These are phyloP conservation scores for Phyllachora maydis DNA, from an alignment of 2,329 filamentous ascomycete genomes.

Conservation along the genomic window DNA sequence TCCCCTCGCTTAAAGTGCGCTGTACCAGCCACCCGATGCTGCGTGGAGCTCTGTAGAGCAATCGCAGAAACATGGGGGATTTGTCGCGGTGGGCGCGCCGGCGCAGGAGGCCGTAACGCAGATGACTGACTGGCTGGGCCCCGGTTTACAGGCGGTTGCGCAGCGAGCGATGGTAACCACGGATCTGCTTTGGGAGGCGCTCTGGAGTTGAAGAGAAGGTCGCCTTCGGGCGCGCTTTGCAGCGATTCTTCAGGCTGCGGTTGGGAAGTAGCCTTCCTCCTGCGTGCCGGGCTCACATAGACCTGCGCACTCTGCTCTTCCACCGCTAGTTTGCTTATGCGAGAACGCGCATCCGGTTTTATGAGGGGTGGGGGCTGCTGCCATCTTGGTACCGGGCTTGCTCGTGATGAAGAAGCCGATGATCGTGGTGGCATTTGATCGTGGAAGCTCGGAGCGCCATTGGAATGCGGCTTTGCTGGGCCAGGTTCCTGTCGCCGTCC, in stretches of 20 bases:
- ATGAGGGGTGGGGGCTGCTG: constrained; percentile 27
- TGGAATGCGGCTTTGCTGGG: constrained; percentile 11
- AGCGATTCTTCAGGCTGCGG: constrained; percentile 16
- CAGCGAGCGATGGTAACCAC: constrained; percentile 14
- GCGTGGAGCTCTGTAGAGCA: constrained; percentile 55
- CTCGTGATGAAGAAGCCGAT: constrained; percentile 17
- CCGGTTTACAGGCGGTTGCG: constrained; percentile 17
- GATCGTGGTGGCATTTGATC: constrained; percentile 28
- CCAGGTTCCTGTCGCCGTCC: constrained; percentile 13
- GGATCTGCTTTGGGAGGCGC: constrained; percentile 14
- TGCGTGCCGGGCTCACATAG: constrained; percentile 71
- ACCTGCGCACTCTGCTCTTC: constrained; percentile 68
- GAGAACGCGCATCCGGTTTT: constrained; percentile 27
- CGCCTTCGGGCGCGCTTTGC: constrained; percentile 26
- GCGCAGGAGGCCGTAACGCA: no score
- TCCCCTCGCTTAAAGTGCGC: constrained; percentile 89
- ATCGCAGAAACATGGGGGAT: constrained; percentile 48
- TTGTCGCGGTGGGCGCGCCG: constrained; percentile 26
- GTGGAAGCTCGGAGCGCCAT: constrained; percentile 13
- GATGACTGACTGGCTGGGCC: no score
- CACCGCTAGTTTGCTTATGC: constrained; percentile 49
- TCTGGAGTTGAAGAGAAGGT: constrained; percentile 39
- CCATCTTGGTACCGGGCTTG: constrained; percentile 32
- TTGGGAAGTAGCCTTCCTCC: constrained; percentile 44
- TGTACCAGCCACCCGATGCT: constrained; percentile 60